Evolutionary conservation across 2,329 filamentous ascomycete species (phyloP), one percentile per base, ranked within the genome.

Genomic region (Penicillium sp.): DNA sequence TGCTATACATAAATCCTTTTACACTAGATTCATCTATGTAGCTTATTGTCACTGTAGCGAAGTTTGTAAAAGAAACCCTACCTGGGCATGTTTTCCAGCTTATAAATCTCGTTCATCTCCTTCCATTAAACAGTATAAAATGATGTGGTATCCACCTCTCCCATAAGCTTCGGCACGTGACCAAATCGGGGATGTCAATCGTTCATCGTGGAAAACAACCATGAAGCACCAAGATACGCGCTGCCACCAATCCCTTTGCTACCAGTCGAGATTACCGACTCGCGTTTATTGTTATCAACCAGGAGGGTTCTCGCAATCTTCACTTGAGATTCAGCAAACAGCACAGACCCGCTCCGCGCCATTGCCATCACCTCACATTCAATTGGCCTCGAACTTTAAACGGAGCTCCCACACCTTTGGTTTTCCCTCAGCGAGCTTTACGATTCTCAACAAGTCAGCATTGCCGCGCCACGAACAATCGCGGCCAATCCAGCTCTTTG

Each of bases 1-100:
- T 58, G 33, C 46, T 61, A 63, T 63, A 65, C 50, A 58, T 60
- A 41, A 17, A 40, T 43, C 29, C 21, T 45, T 53, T 48, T 31
- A 50, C 6, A 35, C 4, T 47, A 33, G 19, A 29, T 23, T 19
- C 31, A 27, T 57, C 12, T n/a, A 40, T 52, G 37, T 53, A 54
- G 45, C 13, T n/a, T 12, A 21, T 37, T 48, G 10, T 25, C 17
- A n/a, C 6, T 48, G 42, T 57, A 42, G 13, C 12, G 2, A 15
- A 54, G 6, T 27, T 21, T 53, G 17, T 47, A 33, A 17, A 33
- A 33, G 15, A 33, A 33, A 25, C 1, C 10, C 2, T 5, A 13
- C 12, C 5, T 13, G 12, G 31, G 12, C 31, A 12, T 19, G 6
- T 12, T 27, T n/a, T 40, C 2, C 3, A 8, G 7, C 15, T 17